Percentiles rank a stretch among this genome's conserved stretches.
Evolutionary conservation across 2,329 filamentous ascomycete species (phyloP).

Genomic region (Aureobasidium musti): DNA sequence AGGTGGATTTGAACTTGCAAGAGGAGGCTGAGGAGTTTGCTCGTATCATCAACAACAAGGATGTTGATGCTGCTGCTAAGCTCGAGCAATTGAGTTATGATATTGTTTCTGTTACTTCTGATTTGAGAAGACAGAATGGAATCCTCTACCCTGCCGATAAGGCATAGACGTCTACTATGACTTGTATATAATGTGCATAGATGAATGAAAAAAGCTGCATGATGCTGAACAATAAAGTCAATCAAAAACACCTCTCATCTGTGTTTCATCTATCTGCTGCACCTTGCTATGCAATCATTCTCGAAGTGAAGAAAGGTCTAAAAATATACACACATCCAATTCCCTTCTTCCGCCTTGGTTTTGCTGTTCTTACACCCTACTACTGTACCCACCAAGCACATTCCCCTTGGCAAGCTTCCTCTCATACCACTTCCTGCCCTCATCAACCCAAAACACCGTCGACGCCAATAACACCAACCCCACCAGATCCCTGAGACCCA

Average conservation of each 20-base stretch:
- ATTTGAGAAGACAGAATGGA: conserved; percentile 49
- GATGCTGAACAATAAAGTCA: neutral
- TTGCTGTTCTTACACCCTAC: conserved; percentile 17
- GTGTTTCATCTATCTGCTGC: neutral
- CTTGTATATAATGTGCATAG: conserved; percentile 7
- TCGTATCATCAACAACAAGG: conserved; percentile 46
- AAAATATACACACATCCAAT: conserved; percentile 1
- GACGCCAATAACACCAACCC: conserved; percentile 75
- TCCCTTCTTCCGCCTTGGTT: neutral
- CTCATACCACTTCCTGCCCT: conserved; percentile 74
- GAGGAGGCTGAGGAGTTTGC: conserved; percentile 53
- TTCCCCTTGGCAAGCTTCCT: conserved; percentile 46
- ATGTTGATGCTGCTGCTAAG: conserved; percentile 43
- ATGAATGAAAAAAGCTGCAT: neutral
- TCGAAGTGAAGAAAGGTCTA: neutral
- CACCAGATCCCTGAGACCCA: conserved; percentile 72
- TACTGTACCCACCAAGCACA: conserved; percentile 25
- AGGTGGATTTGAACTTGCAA: conserved; percentile 50
- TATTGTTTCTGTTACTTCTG: conserved; percentile 48
- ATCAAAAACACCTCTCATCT: neutral
- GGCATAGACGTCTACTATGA: conserved; percentile 2
- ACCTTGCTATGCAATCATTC: conserved; percentile 3
- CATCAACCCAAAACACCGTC: conserved; percentile 93
- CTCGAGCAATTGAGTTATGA: conserved; percentile 48
- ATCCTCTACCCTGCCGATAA: conserved; percentile 41